A percentile compares a stretch with the other conserved stretches of the same genome.
phyloP scores from a whole-genome alignment of 2,329 filamentous ascomycete genomes.

The Paecilomyces formosus region DNA sequence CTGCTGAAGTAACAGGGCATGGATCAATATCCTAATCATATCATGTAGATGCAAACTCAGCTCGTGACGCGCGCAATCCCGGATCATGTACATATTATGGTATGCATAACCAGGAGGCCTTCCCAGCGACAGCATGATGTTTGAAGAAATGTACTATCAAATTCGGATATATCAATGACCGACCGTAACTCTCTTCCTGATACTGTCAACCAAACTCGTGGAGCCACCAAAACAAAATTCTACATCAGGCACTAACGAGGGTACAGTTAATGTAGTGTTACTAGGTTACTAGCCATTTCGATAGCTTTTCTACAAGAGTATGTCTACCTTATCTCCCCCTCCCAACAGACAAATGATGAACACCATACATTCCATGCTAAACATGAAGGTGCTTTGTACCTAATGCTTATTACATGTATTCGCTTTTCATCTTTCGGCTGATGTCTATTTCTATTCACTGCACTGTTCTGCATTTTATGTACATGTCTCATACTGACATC shows the following conservation, averaged over 20 bases:
- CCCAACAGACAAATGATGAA: constrained; percentile 41
- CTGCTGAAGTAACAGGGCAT: constrained; percentile 11
- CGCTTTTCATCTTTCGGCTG: constrained; percentile 61
- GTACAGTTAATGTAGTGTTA: not conserved
- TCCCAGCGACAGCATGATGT: constrained; percentile 31
- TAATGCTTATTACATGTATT: constrained; percentile 51
- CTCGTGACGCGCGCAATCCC: not conserved
- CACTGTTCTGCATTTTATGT: constrained; percentile 5
- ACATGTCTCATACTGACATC: not conserved
- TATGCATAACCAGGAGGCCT: not conserved
- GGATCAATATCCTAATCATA: not conserved
- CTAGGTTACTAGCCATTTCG: constrained; percentile 3
- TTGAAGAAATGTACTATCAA: constrained; percentile 41
- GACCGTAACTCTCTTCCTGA: constrained; percentile 7
- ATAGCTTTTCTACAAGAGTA: constrained; percentile 13
- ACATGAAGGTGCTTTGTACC: constrained; percentile 45
- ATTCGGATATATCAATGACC: constrained; percentile 38
- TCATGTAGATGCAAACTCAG: not conserved
- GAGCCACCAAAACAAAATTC: not conserved
- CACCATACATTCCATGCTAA: constrained; percentile 57
- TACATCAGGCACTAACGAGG: not conserved
- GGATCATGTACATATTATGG: constrained; percentile 1
- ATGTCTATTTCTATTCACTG: constrained; percentile 25
- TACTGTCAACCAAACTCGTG: not conserved
- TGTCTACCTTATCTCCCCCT: constrained; percentile 9